Percentiles rank a stretch among this genome's conserved stretches.
phyloP scores from a whole-genome alignment of 768 basidiomycete genomes.

The Megacollybia marginata region DNA sequence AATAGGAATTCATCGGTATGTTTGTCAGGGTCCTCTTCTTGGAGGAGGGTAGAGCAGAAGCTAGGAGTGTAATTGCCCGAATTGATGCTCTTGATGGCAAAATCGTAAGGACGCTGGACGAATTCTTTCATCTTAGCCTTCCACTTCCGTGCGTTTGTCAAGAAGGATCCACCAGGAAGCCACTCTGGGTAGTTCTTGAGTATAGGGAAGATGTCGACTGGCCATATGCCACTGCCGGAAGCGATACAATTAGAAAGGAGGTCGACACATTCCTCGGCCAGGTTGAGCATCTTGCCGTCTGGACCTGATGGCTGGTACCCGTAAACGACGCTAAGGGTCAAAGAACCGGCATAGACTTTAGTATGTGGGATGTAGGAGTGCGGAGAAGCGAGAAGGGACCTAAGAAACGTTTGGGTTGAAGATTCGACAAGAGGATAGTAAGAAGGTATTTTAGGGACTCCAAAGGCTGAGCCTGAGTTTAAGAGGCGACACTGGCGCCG shows the following conservation, averaged over 20 bases:
- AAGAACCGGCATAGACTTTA: constrained; percentile 48
- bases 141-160: no score
- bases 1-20: no score
- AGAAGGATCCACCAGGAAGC: constrained; percentile 59
- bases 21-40: no score
- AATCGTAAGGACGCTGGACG: no score
- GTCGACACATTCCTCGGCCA: constrained; percentile 36
- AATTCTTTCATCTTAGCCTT: no score
- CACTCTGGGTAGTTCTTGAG: constrained; percentile 55
- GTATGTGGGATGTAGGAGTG: constrained; percentile 18
- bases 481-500: constrained; percentile 63
- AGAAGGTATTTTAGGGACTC: constrained; percentile 38
- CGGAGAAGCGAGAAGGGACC: constrained; percentile 34
- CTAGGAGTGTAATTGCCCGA: no score
- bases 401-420: constrained; percentile 52
- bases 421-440: constrained; percentile 54
- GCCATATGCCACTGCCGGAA: constrained; percentile 40
- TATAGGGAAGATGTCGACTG: constrained; percentile 37
- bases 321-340: constrained; percentile 54
- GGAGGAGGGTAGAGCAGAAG: no score
- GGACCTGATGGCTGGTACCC: constrained; percentile 41
- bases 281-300: constrained; percentile 29
- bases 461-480: constrained; percentile 59
- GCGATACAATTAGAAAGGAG: constrained; percentile 34
- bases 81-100: no score